These are phyloP conservation scores for Pythium utonaiense DNA, from an alignment of 352 stramenopile species.

Conservation along the genomic window DNA sequence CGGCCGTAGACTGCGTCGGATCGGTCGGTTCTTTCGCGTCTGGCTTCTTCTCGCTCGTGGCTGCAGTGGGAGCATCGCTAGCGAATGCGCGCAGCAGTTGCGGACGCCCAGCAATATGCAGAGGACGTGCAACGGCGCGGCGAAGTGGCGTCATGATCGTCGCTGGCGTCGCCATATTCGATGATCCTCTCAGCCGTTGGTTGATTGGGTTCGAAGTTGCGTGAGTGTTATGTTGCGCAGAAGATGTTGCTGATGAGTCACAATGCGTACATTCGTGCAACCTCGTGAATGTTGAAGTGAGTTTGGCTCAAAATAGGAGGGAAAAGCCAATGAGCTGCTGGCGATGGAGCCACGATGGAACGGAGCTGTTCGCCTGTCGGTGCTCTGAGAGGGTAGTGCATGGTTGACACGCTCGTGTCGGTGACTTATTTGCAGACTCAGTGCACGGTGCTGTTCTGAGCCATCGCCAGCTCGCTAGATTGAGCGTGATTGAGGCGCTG, in stretches of 20 bases:
- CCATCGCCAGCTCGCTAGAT: neutral
- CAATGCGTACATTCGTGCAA: neutral
- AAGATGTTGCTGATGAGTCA: neutral
- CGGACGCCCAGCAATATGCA: neutral
- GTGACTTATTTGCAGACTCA: neutral
- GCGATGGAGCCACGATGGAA: no score
- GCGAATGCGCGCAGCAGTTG: neutral
- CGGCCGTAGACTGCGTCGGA: neutral
- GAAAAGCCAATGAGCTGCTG: no score
- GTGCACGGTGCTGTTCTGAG: neutral
- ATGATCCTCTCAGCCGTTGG: neutral
- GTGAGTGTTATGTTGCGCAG: neutral
- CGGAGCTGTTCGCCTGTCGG: neutral
- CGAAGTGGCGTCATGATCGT: slow-evolving; percentile 5
- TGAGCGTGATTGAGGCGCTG: neutral
- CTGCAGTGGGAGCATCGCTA: neutral
- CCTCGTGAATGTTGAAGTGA: neutral
- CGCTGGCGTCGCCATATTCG: neutral
- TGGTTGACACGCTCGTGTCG: neutral
- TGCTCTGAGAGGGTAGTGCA: no score
- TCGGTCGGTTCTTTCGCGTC: neutral
- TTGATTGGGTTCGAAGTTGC: neutral
- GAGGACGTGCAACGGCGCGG: neutral
- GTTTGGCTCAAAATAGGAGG: neutral
- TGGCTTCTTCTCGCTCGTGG: slow-evolving; percentile 1